Evolutionary conservation across 352 stramenopile genomes (phyloP), one percentile per base, ranked within the genome.

Genomic region (Paralagenidium karlingii): DNA sequence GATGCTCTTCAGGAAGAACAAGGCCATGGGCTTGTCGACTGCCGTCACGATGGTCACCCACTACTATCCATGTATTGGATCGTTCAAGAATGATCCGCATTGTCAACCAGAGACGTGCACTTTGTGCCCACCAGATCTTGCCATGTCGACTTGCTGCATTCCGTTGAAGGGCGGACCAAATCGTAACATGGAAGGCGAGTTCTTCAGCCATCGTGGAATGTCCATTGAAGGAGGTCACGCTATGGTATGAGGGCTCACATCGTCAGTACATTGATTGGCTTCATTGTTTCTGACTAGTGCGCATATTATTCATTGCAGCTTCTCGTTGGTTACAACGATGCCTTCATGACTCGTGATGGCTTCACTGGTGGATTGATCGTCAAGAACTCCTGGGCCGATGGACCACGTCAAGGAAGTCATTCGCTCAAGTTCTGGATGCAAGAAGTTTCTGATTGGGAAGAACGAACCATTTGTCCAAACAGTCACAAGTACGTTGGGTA

Each of bases 151-250:
- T n/a, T 88, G 74, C 43, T 88, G 74, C 36, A 58, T 88, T 30
- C 70, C 74, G 8, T 49, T 83, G 13, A 79, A 71, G 32, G 68
- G 67, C 31, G 63, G 75, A 5, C 63, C 49, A 46, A 85, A 81
- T 37, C 67, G 64, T 40, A 88, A 88, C 55, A 85, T 88, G 70
- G 70, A 88, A 44, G 75, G 70, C 29, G 75, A 88, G 41, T 88
- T 83, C 52, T 84, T 84, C 53, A 82, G 64, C 36, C 70, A 85
- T 43, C 67, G 63, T 24, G 67, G 70, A 6, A 85, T 85, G 66
- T 82, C 68, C 13, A 83, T 85, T 40, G 75, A 85, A 53, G 70
- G 68, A 34, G 70, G 75, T 7, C 75, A 85, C 47, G 70, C 68
- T 1, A 85, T 88, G 75, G 74, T 81, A 73, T 26, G 51, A 26